Percentiles rank a stretch among this genome's conserved stretches.
Evolutionary conservation across 2,329 filamentous ascomycete species (phyloP).

Genomic region (Parastagonospora avenae): DNA sequence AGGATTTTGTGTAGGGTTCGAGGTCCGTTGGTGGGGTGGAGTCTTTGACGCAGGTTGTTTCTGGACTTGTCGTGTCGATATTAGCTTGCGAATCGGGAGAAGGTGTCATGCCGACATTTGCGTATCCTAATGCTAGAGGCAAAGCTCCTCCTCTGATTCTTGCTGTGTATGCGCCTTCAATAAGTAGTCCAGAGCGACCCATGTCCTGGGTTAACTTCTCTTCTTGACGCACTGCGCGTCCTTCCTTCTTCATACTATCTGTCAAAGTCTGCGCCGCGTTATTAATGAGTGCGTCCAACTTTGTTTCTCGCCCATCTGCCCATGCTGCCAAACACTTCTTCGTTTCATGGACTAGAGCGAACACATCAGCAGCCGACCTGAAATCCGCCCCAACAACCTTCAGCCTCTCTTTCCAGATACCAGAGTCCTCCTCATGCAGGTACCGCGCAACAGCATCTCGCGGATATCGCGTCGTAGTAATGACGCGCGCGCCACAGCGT

Average conservation of each 20-base stretch:
- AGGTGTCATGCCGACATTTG: not conserved
- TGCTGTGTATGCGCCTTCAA: slow-evolving; percentile 7
- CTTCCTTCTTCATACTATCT: slow-evolving; percentile 13
- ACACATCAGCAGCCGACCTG: slow-evolving; percentile 8
- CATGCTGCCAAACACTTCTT: slow-evolving; percentile 11
- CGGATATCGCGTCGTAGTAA: slow-evolving; percentile 13
- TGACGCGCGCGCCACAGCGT: slow-evolving; percentile 14
- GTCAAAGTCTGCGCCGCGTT: slow-evolving; percentile 21
- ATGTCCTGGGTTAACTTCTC: not conserved
- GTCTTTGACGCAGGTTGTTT: not conserved
- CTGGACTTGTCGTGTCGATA: not conserved
- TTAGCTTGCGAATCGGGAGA: not conserved
- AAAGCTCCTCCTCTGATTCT: slow-evolving; percentile 8
- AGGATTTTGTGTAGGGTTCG: slow-evolving; percentile 12
- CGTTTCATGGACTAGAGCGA: slow-evolving; percentile 8
- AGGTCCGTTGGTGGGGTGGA: not conserved
- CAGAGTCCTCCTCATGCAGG: slow-evolving; percentile 5
- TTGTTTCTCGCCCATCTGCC: slow-evolving; percentile 4
- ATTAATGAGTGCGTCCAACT: slow-evolving; percentile 9
- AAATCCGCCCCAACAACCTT: slow-evolving; percentile 12
- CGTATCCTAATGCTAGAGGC: slow-evolving; percentile 1
- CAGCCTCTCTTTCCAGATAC: slow-evolving; percentile 5
- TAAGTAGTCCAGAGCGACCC: not conserved
- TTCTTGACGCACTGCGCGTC: slow-evolving; percentile 4
- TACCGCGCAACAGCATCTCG: slow-evolving; percentile 13